Evolutionary conservation across 257 asterid genomes (phyloP).

Genomic region (Nicotiana obtusifolia): DNA sequence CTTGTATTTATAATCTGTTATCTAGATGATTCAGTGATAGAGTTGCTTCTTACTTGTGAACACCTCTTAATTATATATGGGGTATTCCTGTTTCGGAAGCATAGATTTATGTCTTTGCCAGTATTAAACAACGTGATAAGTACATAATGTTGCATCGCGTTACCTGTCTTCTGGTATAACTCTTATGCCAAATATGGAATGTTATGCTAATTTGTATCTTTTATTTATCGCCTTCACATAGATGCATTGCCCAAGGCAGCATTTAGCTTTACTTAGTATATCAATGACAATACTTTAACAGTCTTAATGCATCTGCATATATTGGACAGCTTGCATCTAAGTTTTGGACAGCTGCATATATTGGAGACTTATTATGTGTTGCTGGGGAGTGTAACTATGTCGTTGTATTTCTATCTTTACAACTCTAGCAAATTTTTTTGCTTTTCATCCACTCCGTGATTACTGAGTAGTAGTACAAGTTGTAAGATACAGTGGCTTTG

Average conservation of each 20-base stretch:
- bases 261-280: background rate
- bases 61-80: background rate
- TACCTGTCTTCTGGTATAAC: constrained; percentile 5
- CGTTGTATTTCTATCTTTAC: background rate
- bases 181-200: background rate
- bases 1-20: background rate
- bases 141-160: background rate
- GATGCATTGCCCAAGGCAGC: background rate
- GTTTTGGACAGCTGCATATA: background rate
- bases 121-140: background rate
- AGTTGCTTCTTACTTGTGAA: constrained; percentile 6
- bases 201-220: background rate
- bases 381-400: background rate
- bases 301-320: background rate
- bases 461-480: background rate
- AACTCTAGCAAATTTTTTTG: background rate
- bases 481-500: background rate
- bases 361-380: background rate
- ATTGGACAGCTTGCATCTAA: background rate
- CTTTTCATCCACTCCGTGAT: background rate
- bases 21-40: background rate
- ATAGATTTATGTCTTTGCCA: background rate
- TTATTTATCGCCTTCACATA: background rate
- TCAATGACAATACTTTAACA: background rate
- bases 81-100: constrained; percentile 12